Conservation (phyloP, 1,139 yeast species). For the Yamadazyma diospyri region DNA sequence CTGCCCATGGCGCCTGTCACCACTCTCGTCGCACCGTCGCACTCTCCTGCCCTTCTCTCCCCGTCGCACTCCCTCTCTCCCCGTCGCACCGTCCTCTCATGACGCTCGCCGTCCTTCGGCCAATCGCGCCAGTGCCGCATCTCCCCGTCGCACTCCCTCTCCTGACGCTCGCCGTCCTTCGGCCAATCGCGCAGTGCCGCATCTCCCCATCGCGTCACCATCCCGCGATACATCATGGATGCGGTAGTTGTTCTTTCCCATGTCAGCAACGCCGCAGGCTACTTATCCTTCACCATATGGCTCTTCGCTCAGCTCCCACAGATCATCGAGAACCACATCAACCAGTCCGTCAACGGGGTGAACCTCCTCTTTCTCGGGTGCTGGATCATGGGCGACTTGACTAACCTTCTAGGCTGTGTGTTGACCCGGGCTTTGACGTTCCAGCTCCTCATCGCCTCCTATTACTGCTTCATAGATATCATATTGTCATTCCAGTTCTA, state of each 20-base stretch:
- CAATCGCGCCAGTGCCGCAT: too few species aligned
- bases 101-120: too few species aligned
- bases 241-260: slow-evolving; percentile 1
- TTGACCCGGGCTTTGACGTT: slow-evolving; percentile 71
- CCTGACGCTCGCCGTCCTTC: too few species aligned
- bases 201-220: background rate
- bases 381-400: slow-evolving; percentile 82
- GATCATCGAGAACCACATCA: slow-evolving; percentile 65
- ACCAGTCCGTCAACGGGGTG: slow-evolving; percentile 77
- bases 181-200: too few species aligned
- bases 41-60: too few species aligned
- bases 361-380: slow-evolving; percentile 66
- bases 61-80: too few species aligned
- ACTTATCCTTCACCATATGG: slow-evolving; percentile 48
- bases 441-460: slow-evolving; percentile 66
- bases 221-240: slow-evolving; percentile 1
- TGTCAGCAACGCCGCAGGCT: slow-evolving; percentile 16
- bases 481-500: slow-evolving; percentile 59
- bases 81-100: too few species aligned
- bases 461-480: slow-evolving; percentile 71
- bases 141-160: too few species aligned
- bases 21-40: too few species aligned
- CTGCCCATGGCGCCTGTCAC: too few species aligned
- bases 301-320: slow-evolving; percentile 86
- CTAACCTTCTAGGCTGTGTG: slow-evolving; percentile 72